A percentile compares a stretch with the other conserved stretches of the same genome.
Evolutionary conservation across 495 filamentous ascomycete genomes (phyloP).

Genomic region (Penicillium paradoxum): DNA sequence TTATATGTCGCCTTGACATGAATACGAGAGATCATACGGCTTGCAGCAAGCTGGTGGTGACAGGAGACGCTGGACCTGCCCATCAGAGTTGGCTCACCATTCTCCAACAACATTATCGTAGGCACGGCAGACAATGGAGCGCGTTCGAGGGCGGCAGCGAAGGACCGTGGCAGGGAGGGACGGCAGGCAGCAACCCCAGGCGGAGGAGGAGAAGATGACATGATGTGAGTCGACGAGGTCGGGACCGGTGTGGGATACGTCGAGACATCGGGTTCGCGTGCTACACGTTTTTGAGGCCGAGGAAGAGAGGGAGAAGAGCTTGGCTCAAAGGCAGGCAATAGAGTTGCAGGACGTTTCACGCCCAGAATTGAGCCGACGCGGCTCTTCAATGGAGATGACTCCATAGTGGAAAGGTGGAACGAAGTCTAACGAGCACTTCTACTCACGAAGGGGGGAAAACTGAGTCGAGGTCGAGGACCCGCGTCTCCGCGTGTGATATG

Average conservation of each 20-base stretch:
- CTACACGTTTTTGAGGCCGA: constrained; percentile 64
- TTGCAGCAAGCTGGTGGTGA: constrained; percentile 84
- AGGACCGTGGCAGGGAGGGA: constrained; percentile 44
- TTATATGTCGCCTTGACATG: constrained; percentile 88
- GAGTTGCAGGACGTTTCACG: constrained; percentile 71
- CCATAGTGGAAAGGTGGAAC: constrained; percentile 27
- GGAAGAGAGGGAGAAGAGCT: constrained; percentile 84
- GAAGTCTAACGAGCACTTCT: constrained; percentile 14
- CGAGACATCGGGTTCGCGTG: constrained; percentile 48
- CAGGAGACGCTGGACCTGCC: constrained; percentile 90
- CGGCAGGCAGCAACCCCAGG: constrained; percentile 41
- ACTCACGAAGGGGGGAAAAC: constrained; percentile 7
- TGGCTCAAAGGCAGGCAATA: constrained; percentile 92
- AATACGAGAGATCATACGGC: constrained; percentile 84
- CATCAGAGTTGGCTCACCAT: constrained; percentile 78
- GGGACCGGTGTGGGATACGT: constrained; percentile 81
- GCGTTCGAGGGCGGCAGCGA: constrained; percentile 76
- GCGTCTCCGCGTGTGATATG: constrained; percentile 21
- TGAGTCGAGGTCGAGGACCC: constrained; percentile 23
- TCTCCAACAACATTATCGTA: constrained; percentile 70
- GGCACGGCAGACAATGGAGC: constrained; percentile 77
- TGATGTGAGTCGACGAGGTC: constrained; percentile 86
- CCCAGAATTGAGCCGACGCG: constrained; percentile 47
- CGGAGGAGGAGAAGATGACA: constrained; percentile 84
- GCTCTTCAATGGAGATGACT: constrained; percentile 41